phyloP scores from a whole-genome alignment of 2,329 filamentous ascomycete genomes.

The Arthrobotrys sinensis region DNA sequence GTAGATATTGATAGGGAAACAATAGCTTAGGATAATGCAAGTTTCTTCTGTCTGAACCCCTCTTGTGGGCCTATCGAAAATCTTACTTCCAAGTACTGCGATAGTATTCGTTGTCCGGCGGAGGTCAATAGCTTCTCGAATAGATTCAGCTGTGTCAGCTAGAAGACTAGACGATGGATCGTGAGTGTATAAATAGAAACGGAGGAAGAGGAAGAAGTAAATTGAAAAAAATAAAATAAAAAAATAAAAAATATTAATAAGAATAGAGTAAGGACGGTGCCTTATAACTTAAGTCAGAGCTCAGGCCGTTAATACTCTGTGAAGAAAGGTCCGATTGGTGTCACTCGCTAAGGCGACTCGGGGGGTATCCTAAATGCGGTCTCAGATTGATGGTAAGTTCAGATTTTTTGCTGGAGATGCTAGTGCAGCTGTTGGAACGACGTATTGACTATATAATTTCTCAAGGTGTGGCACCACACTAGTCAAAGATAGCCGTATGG shows the following conservation, averaged over 20 bases:
- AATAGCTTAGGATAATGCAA: slow-evolving; percentile 54
- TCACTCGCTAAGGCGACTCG: slow-evolving; percentile 46
- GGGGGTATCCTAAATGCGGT: slow-evolving; percentile 53
- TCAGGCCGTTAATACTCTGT: slow-evolving; percentile 49
- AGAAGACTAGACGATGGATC: slow-evolving; percentile 45
- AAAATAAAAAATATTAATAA: slow-evolving; percentile 32
- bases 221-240: slow-evolving; percentile 33
- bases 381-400: slow-evolving; percentile 60
- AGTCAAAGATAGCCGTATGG: slow-evolving; percentile 45
- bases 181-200: slow-evolving; percentile 59
- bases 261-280: slow-evolving; percentile 40
- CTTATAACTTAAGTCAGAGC: slow-evolving; percentile 52
- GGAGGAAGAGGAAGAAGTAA: slow-evolving; percentile 23
- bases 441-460: slow-evolving; percentile 61
- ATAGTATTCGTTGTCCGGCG: slow-evolving; percentile 60
- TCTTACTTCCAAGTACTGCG: slow-evolving; percentile 40
- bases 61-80: slow-evolving; percentile 54
- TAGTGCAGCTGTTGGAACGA: slow-evolving; percentile 47
- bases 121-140: slow-evolving; percentile 60
- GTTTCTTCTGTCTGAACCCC: slow-evolving; percentile 53
- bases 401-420: slow-evolving; percentile 57
- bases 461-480: slow-evolving; percentile 55
- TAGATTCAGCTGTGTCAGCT: slow-evolving; percentile 61
- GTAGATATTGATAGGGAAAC: slow-evolving; percentile 58
- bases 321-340: slow-evolving; percentile 61